These are phyloP conservation scores for Nemania abortiva DNA, from an alignment of 2,329 filamentous ascomycete genomes.

Conservation along the genomic window DNA sequence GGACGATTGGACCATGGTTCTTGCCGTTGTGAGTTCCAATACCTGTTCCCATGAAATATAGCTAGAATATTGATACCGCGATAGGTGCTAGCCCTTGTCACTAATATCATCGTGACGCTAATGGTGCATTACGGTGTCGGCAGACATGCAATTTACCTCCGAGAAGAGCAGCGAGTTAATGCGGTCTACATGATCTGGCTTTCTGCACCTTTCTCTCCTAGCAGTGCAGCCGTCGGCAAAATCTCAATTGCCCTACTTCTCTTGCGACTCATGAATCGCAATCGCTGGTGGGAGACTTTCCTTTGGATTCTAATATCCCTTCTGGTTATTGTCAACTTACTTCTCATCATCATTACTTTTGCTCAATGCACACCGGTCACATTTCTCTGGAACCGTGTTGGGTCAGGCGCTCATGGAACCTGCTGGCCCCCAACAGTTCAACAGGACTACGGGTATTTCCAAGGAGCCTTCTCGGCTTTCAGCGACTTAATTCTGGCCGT, in stretches of 20 bases:
- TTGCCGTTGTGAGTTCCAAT: neutral
- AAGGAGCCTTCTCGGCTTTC: neutral
- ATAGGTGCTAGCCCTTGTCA: neutral
- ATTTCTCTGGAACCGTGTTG: neutral
- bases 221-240: neutral
- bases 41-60: neutral
- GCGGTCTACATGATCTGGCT: neutral
- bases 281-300: neutral
- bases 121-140: constrained; percentile 5
- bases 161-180: neutral
- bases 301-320: neutral
- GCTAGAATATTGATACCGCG: neutral
- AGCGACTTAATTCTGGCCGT: neutral
- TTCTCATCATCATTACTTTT: neutral
- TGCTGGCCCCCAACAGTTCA: neutral
- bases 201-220: neutral
- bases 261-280: neutral
- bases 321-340: neutral
- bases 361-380: neutral
- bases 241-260: neutral
- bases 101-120: neutral
- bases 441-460: neutral
- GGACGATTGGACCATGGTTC: constrained; percentile 1
- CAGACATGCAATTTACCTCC: neutral
- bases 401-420: neutral